Conservation (phyloP, 129 eudicot genomes). For the Saposhnikovia divaricata region DNA sequence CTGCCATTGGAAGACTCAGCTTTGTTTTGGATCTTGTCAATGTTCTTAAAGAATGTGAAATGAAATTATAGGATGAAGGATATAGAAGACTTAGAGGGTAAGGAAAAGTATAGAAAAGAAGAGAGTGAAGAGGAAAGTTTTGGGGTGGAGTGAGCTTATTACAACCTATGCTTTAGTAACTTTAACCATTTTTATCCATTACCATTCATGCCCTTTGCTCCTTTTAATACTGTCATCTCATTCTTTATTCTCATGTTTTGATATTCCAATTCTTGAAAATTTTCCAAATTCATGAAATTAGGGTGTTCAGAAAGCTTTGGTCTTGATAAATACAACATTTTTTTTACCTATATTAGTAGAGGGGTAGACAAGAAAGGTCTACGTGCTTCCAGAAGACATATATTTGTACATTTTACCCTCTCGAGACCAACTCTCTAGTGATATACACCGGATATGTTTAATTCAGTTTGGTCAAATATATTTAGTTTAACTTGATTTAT, state of each 20-base stretch:
- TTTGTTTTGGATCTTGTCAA: constrained; percentile 15
- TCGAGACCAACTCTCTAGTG: not conserved
- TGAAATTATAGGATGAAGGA: constrained; percentile 26
- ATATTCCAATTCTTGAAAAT: not conserved
- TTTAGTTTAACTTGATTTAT: not conserved
- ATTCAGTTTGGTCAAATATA: not conserved
- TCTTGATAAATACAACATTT: not conserved
- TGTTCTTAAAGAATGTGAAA: constrained; percentile 14
- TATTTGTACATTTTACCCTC: not conserved
- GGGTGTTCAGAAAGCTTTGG: not conserved
- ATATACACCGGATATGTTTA: not conserved
- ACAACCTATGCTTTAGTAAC: constrained; percentile 20
- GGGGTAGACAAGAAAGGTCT: not conserved
- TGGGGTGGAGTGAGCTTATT: constrained; percentile 37
- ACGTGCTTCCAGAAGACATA: not conserved
- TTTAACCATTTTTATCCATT: constrained; percentile 10
- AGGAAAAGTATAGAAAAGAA: constrained; percentile 34
- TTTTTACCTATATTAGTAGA: not conserved
- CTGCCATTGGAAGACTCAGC: constrained; percentile 48
- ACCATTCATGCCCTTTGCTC: constrained; percentile 8
- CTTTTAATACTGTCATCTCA: not conserved
- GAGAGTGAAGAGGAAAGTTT: constrained; percentile 34
- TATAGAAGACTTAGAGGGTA: constrained; percentile 32
- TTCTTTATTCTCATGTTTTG: not conserved
- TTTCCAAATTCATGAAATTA: not conserved